These are phyloP conservation scores for Polygonum maritimum DNA, from an alignment of 148 eudicot genomes.

Conservation along the genomic window DNA sequence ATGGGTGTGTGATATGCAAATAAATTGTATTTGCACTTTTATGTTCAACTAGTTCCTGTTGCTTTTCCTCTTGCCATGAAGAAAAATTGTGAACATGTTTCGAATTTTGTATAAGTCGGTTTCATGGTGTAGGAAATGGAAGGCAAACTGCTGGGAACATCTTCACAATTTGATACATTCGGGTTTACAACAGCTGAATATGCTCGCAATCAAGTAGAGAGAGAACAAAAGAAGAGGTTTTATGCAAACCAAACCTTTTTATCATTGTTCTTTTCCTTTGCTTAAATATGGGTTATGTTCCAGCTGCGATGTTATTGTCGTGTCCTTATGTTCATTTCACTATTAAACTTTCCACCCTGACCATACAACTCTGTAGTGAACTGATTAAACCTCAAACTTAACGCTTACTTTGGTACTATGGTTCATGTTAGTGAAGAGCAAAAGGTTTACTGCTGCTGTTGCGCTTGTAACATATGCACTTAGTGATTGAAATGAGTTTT, in stretches of 20 bases:
- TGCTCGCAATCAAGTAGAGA: slow-evolving; percentile 82
- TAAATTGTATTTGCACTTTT: not conserved
- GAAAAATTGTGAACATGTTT: not conserved
- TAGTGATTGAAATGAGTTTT: not conserved
- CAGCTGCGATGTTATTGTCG: not conserved
- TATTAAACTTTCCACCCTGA: not conserved
- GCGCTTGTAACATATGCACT: not conserved
- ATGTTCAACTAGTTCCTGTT: not conserved
- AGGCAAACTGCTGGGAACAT: slow-evolving; percentile 72
- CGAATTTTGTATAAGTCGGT: not conserved
- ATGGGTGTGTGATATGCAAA: not conserved
- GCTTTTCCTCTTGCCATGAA: not conserved
- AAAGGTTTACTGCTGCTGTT: not conserved
- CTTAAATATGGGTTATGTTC: not conserved
- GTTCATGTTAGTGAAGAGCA: not conserved
- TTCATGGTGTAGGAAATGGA: slow-evolving; percentile 53
- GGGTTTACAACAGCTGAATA: slow-evolving; percentile 84
- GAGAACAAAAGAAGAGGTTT: slow-evolving; percentile 79
- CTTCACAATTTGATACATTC: slow-evolving; percentile 85
- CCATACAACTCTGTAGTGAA: not conserved
- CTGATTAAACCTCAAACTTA: not conserved
- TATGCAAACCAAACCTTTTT: slow-evolving; percentile 6
- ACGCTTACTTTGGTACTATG: not conserved
- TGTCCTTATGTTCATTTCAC: not conserved
- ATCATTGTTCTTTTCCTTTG: not conserved